Evolutionary conservation across 306 rosid species (phyloP).

Genomic region (Cicer yamashitae): DNA sequence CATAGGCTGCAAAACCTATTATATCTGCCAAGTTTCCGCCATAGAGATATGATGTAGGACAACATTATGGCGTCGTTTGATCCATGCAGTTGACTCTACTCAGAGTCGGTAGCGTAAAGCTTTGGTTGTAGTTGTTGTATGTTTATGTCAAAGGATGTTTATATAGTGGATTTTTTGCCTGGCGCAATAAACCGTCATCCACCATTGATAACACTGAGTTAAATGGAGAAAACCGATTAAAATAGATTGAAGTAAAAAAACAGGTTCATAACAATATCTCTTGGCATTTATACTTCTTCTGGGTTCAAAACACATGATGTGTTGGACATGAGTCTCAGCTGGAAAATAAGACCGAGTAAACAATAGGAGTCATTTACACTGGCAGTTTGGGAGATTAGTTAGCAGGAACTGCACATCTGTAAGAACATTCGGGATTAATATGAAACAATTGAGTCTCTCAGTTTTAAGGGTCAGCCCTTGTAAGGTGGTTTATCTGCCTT

Average conservation of each 20-base stretch:
- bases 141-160: too few species aligned
- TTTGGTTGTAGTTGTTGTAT: too few species aligned
- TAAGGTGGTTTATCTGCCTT: constrained; percentile 2
- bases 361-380: background rate
- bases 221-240: background rate
- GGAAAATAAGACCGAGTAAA: background rate
- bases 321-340: background rate
- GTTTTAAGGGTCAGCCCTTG: background rate
- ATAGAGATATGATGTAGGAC: too few species aligned
- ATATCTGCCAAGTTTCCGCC: too few species aligned
- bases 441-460: background rate
- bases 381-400: constrained; percentile 3
- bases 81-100: too few species aligned
- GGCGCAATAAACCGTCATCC: too few species aligned
- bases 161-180: too few species aligned
- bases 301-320: background rate
- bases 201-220: too few species aligned
- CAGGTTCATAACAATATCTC: background rate
- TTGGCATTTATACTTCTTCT: background rate
- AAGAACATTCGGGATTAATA: background rate
- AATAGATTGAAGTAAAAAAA: background rate
- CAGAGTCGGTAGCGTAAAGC: too few species aligned
- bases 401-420: background rate
- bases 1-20: too few species aligned
- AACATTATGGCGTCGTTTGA: too few species aligned